phyloP scores from a whole-genome alignment of 73 alveolate species.

The Stentor coeruleus region DNA sequence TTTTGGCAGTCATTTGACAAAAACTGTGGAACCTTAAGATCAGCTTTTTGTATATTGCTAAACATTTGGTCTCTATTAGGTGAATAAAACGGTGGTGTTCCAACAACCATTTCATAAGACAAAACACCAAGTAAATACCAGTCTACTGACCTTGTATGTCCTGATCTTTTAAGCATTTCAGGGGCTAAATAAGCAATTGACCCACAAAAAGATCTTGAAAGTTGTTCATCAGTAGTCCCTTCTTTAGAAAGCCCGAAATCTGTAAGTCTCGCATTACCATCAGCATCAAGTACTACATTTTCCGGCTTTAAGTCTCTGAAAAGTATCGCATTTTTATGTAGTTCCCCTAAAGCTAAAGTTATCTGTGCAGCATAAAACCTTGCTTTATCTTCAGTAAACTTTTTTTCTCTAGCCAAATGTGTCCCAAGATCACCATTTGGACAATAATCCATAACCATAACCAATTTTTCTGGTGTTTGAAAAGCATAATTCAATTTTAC shows the following conservation, averaged over 20 bases:
- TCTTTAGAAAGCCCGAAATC: slow-evolving; percentile 59
- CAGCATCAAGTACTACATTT: slow-evolving; percentile 51
- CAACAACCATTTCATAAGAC: slow-evolving; percentile 60
- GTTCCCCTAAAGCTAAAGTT: slow-evolving; percentile 45
- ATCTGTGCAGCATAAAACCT: slow-evolving; percentile 61
- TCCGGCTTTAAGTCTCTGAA: slow-evolving; percentile 67
- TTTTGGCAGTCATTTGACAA: slow-evolving; percentile 40
- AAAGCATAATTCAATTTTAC: slow-evolving; percentile 90
- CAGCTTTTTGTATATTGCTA: slow-evolving; percentile 84
- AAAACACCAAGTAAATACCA: slow-evolving; percentile 58
- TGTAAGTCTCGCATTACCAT: slow-evolving; percentile 38
- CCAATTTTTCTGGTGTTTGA: slow-evolving; percentile 72
- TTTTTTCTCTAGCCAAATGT: slow-evolving; percentile 66
- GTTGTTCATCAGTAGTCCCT: slow-evolving; percentile 1
- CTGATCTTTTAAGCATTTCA: slow-evolving; percentile 54
- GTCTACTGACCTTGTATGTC: slow-evolving; percentile 46
- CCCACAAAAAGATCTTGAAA: slow-evolving; percentile 35
- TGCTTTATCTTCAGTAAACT: slow-evolving; percentile 48
- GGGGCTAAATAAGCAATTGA: slow-evolving; percentile 64
- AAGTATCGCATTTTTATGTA: slow-evolving; percentile 40
- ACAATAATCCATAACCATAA: slow-evolving; percentile 80
- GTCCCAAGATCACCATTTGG: slow-evolving; percentile 88
- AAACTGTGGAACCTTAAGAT: slow-evolving; percentile 68
- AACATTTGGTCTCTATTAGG: slow-evolving; percentile 80
- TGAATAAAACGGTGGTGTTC: slow-evolving; percentile 75